Evolutionary conservation across 1,284 basidiomycete species (phyloP).

Genomic region (Sutorius eximius): DNA sequence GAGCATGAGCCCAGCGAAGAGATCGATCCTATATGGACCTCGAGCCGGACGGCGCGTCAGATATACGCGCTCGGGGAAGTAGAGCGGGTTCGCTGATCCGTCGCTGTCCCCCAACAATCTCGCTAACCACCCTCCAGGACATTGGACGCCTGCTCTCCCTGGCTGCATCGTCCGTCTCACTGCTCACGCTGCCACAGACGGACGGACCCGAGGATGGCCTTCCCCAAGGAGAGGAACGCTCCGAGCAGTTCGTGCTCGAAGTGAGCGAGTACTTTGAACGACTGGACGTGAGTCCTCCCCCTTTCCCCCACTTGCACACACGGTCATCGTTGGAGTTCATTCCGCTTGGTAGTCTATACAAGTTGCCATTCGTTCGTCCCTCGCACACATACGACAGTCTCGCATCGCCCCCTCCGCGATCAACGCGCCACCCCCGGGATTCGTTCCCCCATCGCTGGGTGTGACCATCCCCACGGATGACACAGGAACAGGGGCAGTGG

Average conservation of each 20-base stretch:
- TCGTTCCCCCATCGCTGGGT: slow-evolving; percentile 72
- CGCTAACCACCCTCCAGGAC: slow-evolving; percentile 46
- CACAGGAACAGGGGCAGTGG: slow-evolving; percentile 26
- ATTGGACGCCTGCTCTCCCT: slow-evolving; percentile 70
- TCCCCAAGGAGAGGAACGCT: slow-evolving; percentile 77
- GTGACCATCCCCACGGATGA: slow-evolving; percentile 63
- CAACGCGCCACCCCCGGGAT: slow-evolving; percentile 67
- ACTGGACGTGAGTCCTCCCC: slow-evolving; percentile 58
- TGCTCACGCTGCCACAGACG: slow-evolving; percentile 76
- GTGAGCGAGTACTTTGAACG: slow-evolving; percentile 81
- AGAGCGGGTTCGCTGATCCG: slow-evolving; percentile 59
- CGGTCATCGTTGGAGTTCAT: background rate
- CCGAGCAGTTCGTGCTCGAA: slow-evolving; percentile 79
- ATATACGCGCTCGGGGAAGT: slow-evolving; percentile 80
- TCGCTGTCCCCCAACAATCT: background rate
- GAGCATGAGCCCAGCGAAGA: slow-evolving; percentile 30
- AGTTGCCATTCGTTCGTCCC: slow-evolving; percentile 67
- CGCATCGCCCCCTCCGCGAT: slow-evolving; percentile 80
- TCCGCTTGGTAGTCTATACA: slow-evolving; percentile 59
- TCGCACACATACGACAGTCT: slow-evolving; percentile 78
- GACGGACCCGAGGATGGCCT: slow-evolving; percentile 62
- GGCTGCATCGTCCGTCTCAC: slow-evolving; percentile 72
- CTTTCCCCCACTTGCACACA: background rate
- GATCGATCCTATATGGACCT: slow-evolving; percentile 76
- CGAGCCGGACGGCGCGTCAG: slow-evolving; percentile 75